Base-by-base conservation (phyloP, 2,329 filamentous ascomycete species). In the Aspergillus versicolor region DNA sequence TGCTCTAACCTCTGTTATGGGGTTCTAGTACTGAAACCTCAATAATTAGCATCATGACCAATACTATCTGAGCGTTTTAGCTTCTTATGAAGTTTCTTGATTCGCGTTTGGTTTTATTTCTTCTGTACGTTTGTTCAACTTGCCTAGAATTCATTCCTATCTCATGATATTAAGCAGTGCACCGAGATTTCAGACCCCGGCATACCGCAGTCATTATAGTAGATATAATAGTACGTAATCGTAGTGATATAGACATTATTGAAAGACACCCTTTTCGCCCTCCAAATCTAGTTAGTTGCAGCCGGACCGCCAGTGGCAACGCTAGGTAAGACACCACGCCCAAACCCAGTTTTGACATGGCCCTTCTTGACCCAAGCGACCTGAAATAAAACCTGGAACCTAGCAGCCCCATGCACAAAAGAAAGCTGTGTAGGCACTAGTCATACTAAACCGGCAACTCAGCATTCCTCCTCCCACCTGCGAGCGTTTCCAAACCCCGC, bases 391-490 rank as follows among this genome's bases (percentile, higher is more conserved):
- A 6, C 34, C 27, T 30, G 3, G 27, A 30, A 30, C 27, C 9
- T 30, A 9, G 9, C 9, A 9, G 27, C 3, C 27, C 8, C 27
- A 30, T 37, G n/a, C 34, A 37, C 6, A 37, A 11, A 30, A 30
- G 27, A 30, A 30, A 11, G 9, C 9, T 37, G 34, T 4, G 12
- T 37, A 12, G 13, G 21, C n/a, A 21, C n/a, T 24, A 34, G 30
- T 5, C 44, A 42, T 21, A 12, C 38, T 51, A 73, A 62, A 75
- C 73, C 19, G 73, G 73, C 51, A 96, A 75, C 69, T 94, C 90
- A 38, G 86, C 84, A 68, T 92, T 92, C 64, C 88, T 84, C 66
- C 87, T 81, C 27, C 85, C 85, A 38, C 90, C 76, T 0, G 90
- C 88, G 62, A 86, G 70, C 64, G 86, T 84, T 70, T 95, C 90